Conservation (phyloP, 2,329 filamentous ascomycete genomes). For the Phialocephala sp. region DNA sequence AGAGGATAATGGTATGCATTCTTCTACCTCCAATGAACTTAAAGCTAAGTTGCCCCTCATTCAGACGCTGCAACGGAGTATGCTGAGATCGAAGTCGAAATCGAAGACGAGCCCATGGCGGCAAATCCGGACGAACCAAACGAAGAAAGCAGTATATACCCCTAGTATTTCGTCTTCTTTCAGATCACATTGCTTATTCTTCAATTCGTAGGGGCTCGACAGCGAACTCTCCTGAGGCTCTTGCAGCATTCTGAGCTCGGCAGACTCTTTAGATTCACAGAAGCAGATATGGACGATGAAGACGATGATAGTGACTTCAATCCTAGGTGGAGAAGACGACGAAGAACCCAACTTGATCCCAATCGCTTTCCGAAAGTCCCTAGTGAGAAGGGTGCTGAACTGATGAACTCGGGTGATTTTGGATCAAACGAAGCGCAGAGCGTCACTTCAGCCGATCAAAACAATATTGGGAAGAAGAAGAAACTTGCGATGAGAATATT, state of each 20-base stretch:
- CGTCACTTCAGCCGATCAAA: slow-evolving; percentile 55
- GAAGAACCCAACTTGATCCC: slow-evolving; percentile 53
- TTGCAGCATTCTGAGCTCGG: slow-evolving; percentile 34
- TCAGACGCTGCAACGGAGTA: slow-evolving; percentile 24
- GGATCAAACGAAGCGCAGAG: slow-evolving; percentile 67
- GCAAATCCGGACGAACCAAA: slow-evolving; percentile 33
- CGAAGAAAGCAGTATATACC: slow-evolving; percentile 45
- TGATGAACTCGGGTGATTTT: slow-evolving; percentile 86
- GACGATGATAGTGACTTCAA: slow-evolving; percentile 29
- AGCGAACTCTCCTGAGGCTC: slow-evolving; percentile 34
- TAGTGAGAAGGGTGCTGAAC: slow-evolving; percentile 72
- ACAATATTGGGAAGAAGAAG: slow-evolving; percentile 50
- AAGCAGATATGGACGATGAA: slow-evolving; percentile 32
- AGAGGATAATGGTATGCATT: not conserved
- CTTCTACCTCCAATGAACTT: not conserved
- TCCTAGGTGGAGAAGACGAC: slow-evolving; percentile 53
- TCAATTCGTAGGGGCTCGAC: slow-evolving; percentile 34
- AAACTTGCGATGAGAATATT: slow-evolving; percentile 73
- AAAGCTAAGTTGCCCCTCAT: slow-evolving; percentile 12
- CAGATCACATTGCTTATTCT: slow-evolving; percentile 39
- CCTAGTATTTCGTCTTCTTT: slow-evolving; percentile 31
- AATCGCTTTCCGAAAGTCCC: slow-evolving; percentile 82
- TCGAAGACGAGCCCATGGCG: slow-evolving; percentile 26
- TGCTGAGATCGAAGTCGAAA: slow-evolving; percentile 25
- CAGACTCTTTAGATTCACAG: slow-evolving; percentile 31